Conservation (phyloP, 2,329 filamentous ascomycete species). For the Juglanconis sp. region DNA sequence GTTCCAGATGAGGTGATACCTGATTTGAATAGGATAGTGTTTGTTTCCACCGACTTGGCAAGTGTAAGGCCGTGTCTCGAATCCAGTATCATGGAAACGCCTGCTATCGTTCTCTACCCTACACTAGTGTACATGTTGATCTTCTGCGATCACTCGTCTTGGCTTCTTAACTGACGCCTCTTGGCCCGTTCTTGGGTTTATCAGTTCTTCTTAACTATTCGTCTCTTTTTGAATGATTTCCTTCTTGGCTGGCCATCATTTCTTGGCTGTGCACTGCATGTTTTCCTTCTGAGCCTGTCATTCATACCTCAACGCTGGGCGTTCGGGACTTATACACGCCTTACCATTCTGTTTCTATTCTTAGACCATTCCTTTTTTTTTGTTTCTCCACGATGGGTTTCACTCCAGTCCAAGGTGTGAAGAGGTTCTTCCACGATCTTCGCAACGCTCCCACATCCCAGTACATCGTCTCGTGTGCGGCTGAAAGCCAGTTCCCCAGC, state of each 20-base stretch:
- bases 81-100: neutral
- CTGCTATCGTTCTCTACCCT: neutral
- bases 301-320: conserved; percentile 10
- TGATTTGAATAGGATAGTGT: neutral
- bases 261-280: neutral
- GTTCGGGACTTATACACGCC: neutral
- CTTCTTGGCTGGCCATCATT: conserved; percentile 6
- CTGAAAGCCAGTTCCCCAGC: conserved; percentile 18
- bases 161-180: neutral
- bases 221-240: conserved; percentile 1
- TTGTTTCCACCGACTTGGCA: conserved; percentile 8
- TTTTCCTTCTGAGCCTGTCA: neutral
- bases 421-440: conserved; percentile 17
- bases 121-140: neutral
- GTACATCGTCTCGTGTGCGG: conserved; percentile 19
- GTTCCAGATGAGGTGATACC: neutral
- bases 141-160: neutral
- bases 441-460: conserved; percentile 20
- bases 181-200: neutral
- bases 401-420: conserved; percentile 10
- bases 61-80: conserved; percentile 1
- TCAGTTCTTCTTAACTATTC: neutral
- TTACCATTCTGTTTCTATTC: neutral
- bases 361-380: neutral
- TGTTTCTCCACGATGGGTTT: conserved; percentile 3